These are phyloP conservation scores for Syncephalastrum sp. DNA, from an alignment of 371 early-diverging fungal genomes.

Conservation along the genomic window DNA sequence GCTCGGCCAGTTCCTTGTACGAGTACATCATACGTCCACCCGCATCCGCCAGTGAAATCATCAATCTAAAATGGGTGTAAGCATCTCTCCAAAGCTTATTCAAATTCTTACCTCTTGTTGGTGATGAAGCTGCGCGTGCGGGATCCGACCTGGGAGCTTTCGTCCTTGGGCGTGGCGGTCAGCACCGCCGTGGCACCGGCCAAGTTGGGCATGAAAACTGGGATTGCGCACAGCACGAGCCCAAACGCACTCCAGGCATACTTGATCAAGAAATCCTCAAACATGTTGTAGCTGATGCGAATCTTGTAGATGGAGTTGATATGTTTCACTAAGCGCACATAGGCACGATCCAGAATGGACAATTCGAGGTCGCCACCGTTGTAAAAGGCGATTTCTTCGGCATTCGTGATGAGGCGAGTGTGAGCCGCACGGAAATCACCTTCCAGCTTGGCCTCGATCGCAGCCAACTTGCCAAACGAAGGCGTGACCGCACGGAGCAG, in stretches of 20 bases:
- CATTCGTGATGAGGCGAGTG: conserved; percentile 83
- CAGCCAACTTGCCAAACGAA: conserved; percentile 83
- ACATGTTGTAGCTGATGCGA: conserved; percentile 83
- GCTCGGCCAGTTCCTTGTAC: conserved; percentile 82
- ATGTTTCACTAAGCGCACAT: conserved; percentile 70
- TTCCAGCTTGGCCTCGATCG: conserved; percentile 82
- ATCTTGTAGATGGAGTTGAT: conserved; percentile 79
- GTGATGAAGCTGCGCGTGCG: conserved; percentile 90
- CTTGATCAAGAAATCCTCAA: conserved; percentile 90
- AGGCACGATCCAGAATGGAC: conserved; percentile 69
- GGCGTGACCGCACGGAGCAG: conserved; percentile 78
- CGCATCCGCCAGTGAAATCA: conserved; percentile 87
- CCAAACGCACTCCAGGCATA: conserved; percentile 76
- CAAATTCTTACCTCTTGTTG: conserved; percentile 69
- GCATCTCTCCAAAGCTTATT: neutral
- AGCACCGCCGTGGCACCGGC: conserved; percentile 32
- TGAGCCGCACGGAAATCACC: conserved; percentile 89
- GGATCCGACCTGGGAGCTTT: conserved; percentile 53
- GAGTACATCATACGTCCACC: conserved; percentile 92
- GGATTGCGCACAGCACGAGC: conserved; percentile 73
- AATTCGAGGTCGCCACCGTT: conserved; percentile 77
- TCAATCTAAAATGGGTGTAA: conserved; percentile 33
- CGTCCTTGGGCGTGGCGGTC: conserved; percentile 26
- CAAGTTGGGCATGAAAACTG: conserved; percentile 75
- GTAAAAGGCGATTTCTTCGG: conserved; percentile 89